phyloP scores from a whole-genome alignment of 257 asterid genomes.

The Lantana camara region DNA sequence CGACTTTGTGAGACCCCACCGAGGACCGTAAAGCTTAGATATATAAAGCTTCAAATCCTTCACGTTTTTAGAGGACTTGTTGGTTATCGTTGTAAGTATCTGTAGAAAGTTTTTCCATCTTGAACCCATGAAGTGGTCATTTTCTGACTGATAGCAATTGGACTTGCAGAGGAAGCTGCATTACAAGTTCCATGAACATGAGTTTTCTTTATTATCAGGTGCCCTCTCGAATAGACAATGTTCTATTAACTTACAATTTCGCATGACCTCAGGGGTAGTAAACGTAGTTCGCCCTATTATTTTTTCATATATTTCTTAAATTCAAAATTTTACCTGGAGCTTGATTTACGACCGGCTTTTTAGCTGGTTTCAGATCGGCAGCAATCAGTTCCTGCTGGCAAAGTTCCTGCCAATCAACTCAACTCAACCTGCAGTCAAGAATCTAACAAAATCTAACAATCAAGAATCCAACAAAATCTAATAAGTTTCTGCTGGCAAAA shows the following conservation, averaged over 20 bases:
- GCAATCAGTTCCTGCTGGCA: constrained; percentile 32
- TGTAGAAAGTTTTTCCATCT: constrained; percentile 35
- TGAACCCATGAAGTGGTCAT: constrained; percentile 37
- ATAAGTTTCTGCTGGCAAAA: neutral
- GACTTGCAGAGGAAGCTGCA: constrained; percentile 31
- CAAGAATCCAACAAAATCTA: neutral
- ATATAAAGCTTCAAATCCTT: constrained; percentile 44
- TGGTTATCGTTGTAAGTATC: constrained; percentile 47
- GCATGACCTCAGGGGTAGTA: no score
- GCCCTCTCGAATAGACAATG: no score
- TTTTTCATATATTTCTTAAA: no score
- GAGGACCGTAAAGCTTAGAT: constrained; percentile 51
- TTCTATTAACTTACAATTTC: no score
- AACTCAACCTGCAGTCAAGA: no score
- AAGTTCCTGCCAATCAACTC: constrained; percentile 40
- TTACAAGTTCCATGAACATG: neutral
- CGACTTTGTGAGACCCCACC: constrained; percentile 56
- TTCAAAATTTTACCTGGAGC: constrained; percentile 40
- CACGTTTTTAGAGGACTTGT: constrained; percentile 46
- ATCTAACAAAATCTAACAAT: no score
- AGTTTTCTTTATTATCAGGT: neutral
- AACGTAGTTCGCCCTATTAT: no score
- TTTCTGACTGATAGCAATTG: constrained; percentile 34
- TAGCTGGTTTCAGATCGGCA: constrained; percentile 18
- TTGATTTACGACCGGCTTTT: constrained; percentile 19